Evolutionary conservation across 2,329 filamentous ascomycete species (phyloP), one percentile per base, ranked within the genome.

Genomic region (Ilyonectria robusta): DNA sequence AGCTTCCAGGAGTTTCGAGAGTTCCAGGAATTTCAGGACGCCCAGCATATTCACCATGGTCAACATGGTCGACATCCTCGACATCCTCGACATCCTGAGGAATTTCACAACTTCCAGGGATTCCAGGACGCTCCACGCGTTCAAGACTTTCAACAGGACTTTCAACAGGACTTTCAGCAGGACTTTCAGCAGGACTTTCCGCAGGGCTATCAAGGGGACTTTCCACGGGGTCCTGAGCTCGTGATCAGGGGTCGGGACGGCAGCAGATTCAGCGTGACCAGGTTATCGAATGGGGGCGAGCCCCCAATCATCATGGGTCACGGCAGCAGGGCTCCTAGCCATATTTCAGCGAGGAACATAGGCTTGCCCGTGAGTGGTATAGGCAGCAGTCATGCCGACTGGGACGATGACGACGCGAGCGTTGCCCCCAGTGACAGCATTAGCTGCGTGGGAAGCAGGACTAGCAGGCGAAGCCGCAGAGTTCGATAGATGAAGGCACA

Each of bases 361-460:
- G 76, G 81, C n/a, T 75, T 84, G 26, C 83, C 85, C 1, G 73
- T 75, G 23, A 86, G 84, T 61, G 78, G 77, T 3, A 77, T 78
- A 4, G 83, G 84, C 11, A 82, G 80, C 64, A 83, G 82, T 57
- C 78, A 81, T 42, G 79, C 78, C 9, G 75, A 78, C 46, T 83
- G 81, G 77, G 83, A 86, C 10, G 84, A 86, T 44, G 87, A 89
- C 69, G 78, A 80, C 58, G 84, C 82, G 55, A 89, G 87, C 71
- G 80, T 91, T 40, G 87, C 84, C 48, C 89, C 89, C 2, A 86
- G 84, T 72, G 89, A 91, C 75, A 91, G 88, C 73, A 89, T 91
- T 62, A 90, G 88, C 75, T 88, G 86, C 70, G 83, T 90, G n/a
- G 88, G 87, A 23, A 83, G 72, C 66, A 77, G 75, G 60, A 75